These are phyloP conservation scores for Jimgerdemannia lactiflua DNA, from an alignment of 192 early-diverging fungal species.

Conservation along the genomic window DNA sequence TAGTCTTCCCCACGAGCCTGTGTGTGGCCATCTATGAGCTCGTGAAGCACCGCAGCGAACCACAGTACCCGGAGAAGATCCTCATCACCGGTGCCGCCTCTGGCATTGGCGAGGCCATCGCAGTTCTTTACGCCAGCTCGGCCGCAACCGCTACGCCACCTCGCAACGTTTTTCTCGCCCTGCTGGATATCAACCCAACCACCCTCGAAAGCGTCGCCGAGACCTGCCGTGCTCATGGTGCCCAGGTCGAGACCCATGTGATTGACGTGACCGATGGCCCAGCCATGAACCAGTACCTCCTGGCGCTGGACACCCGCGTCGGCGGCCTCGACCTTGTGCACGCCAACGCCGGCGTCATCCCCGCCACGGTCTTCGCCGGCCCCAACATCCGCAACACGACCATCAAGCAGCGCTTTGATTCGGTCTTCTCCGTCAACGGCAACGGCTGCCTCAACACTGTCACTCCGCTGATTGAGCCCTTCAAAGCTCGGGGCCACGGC, in stretches of 20 bases:
- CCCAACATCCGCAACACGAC: conserved; percentile 4
- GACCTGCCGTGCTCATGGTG: not conserved
- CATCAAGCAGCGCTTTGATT: conserved; percentile 10
- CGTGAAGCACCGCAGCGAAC: too few relatives aligned
- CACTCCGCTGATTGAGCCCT: conserved; percentile 16
- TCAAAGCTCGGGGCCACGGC: conserved; percentile 7
- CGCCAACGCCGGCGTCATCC: conserved; percentile 20
- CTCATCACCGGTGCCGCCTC: conserved; percentile 28
- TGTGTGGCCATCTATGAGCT: too few relatives aligned
- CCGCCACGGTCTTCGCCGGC: not conserved
- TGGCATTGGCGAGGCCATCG: conserved; percentile 24
- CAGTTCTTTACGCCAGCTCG: conserved; percentile 13
- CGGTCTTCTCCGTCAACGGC: conserved; percentile 16
- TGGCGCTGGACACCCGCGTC: conserved; percentile 12
- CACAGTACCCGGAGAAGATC: conserved; percentile 9
- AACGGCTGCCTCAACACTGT: conserved; percentile 13
- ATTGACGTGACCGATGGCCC: conserved; percentile 12
- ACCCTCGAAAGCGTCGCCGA: conserved; percentile 9
- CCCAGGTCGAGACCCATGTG: conserved; percentile 10
- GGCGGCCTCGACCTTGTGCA: conserved; percentile 14
- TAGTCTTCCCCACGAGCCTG: too few relatives aligned
- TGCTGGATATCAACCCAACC: conserved; percentile 9
- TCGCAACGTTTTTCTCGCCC: not conserved
- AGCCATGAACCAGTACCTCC: conserved; percentile 10
- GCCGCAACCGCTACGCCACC: not conserved